Conservation (phyloP, 1,284 basidiomycete species). For the Stygiomarasmius scandens region DNA sequence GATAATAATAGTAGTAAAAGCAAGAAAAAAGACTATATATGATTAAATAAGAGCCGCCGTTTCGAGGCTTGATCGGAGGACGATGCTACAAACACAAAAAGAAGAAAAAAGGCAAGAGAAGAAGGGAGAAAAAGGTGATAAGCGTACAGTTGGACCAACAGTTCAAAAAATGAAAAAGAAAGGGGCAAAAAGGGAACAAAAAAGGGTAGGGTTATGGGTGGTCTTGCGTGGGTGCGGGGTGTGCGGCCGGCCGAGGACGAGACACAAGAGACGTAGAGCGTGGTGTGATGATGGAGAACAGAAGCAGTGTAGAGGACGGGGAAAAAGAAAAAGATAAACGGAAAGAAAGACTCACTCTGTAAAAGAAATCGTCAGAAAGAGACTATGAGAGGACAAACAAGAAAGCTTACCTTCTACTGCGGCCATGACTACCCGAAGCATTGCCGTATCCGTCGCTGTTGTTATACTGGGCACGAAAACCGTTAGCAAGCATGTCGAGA, state of each 20-base stretch:
- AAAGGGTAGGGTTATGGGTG: conserved; percentile 18
- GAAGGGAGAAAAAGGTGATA: conserved; percentile 25
- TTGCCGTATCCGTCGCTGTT: conserved; percentile 91
- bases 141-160: conserved; percentile 31
- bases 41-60: conserved; percentile 58
- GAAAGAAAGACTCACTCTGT: conserved; percentile 70
- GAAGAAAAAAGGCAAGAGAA: not conserved
- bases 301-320: conserved; percentile 3
- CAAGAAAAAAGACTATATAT: conserved; percentile 13
- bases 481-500: not conserved
- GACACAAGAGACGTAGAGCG: conserved; percentile 1
- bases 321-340: conserved; percentile 18
- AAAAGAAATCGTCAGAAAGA: conserved; percentile 18
- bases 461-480: conserved; percentile 64
- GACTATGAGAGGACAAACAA: not conserved
- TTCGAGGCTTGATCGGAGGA: conserved; percentile 60
- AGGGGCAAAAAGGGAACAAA: conserved; percentile 22
- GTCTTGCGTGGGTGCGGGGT: no score
- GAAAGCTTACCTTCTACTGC: conserved; percentile 79
- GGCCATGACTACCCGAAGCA: conserved; percentile 91
- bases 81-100: conserved; percentile 46
- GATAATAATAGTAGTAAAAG: conserved; percentile 20
- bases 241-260: no score
- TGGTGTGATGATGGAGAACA: not conserved
- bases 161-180: conserved; percentile 17